Percentiles rank a stretch among this genome's conserved stretches.
Conservation (phyloP, 192 early-diverging fungal species). For the Backusella morwellensis region DNA sequence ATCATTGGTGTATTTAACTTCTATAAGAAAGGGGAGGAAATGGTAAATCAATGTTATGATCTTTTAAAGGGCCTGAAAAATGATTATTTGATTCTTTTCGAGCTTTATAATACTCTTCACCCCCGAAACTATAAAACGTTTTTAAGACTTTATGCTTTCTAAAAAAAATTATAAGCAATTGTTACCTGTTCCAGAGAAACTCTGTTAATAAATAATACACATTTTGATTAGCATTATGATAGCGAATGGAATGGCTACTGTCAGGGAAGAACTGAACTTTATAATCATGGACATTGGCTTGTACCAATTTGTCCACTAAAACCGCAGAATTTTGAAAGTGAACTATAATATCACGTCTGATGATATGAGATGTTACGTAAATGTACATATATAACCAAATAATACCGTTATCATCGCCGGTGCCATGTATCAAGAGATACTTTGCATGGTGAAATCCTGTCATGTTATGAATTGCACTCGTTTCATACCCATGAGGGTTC, state of each 20-base stretch:
- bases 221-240: constrained; percentile 67
- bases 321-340: constrained; percentile 88
- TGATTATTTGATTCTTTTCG: constrained; percentile 18
- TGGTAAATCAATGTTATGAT: not conserved
- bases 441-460: constrained; percentile 75
- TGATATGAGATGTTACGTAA: not conserved
- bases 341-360: constrained; percentile 42
- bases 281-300: constrained; percentile 69
- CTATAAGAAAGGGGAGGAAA: not conserved
- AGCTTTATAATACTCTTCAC: constrained; percentile 19
- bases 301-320: constrained; percentile 73
- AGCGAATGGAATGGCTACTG: constrained; percentile 84
- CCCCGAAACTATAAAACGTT: constrained; percentile 11
- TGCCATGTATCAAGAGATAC: constrained; percentile 89
- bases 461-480: constrained; percentile 74
- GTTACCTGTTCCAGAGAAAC: constrained; percentile 30
- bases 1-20: not conserved
- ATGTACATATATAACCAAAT: not conserved
- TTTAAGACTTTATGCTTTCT: not conserved
- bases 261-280: constrained; percentile 86
- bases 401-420: constrained; percentile 78
- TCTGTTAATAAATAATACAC: constrained; percentile 35
- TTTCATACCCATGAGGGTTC: constrained; percentile 78
- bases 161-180: no score
- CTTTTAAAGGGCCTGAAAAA: constrained; percentile 2